Conservation (phyloP, 768 basidiomycete genomes). For the Boletus pseudo-olivaceus region DNA sequence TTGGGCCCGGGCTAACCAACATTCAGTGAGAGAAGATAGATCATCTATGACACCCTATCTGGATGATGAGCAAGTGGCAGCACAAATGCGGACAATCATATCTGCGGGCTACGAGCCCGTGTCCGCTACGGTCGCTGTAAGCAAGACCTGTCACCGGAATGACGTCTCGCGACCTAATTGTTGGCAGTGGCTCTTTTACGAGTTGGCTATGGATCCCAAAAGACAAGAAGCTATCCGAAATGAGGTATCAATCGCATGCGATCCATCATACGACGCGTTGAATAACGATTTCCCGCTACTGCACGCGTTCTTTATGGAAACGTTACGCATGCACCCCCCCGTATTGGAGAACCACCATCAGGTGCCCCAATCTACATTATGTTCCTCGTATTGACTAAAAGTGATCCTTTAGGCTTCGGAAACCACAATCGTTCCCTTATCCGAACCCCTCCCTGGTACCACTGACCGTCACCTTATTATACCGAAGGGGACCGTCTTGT, state of each 20-base stretch:
- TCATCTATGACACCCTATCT: constrained; percentile 36
- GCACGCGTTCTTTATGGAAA: constrained; percentile 60
- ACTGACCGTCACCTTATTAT: constrained; percentile 43
- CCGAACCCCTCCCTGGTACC: constrained; percentile 46
- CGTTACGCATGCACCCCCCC: constrained; percentile 57
- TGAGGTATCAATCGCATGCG: constrained; percentile 43
- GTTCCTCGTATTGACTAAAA: constrained; percentile 3
- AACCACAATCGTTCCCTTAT: constrained; percentile 53
- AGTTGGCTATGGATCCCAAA: constrained; percentile 48
- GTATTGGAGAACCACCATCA: constrained; percentile 66
- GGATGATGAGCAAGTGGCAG: constrained; percentile 49
- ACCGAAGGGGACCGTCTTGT: constrained; percentile 54
- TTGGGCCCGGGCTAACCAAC: constrained; percentile 1
- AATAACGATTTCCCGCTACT: constrained; percentile 50
- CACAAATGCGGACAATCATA: constrained; percentile 61
- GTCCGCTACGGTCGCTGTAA: constrained; percentile 35
- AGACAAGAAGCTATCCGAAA: constrained; percentile 56
- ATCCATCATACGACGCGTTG: constrained; percentile 51
- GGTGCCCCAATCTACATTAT: constrained; percentile 26
- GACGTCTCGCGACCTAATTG: constrained; percentile 2
- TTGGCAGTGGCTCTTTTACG: constrained; percentile 61
- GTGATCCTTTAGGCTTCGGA: constrained; percentile 40
- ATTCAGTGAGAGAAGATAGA: constrained; percentile 42
- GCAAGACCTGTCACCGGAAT: neutral
- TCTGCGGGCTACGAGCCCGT: constrained; percentile 50